Percentiles rank a stretch among this genome's conserved stretches.
phyloP scores from a whole-genome alignment of 441 rosid genomes.

The California macrophylla region DNA sequence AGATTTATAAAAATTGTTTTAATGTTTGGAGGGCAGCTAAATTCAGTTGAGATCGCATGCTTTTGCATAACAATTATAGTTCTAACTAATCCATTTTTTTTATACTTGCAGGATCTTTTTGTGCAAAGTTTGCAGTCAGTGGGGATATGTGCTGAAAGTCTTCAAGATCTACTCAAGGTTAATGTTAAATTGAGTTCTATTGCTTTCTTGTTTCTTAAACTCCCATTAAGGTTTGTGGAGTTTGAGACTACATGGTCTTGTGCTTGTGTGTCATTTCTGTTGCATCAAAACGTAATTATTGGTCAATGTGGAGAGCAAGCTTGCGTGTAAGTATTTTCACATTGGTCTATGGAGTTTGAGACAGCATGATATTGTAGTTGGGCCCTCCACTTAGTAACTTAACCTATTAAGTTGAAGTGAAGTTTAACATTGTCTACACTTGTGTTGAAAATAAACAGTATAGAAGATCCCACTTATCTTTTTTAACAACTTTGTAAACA shows the following conservation, averaged over 20 bases:
- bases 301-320: not conserved
- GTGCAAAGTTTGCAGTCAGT: slow-evolving; percentile 82
- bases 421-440: not conserved
- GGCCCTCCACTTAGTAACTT: not conserved
- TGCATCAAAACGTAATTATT: not conserved
- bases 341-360: not conserved
- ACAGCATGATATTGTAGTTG: not conserved
- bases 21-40: not conserved
- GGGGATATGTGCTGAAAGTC: slow-evolving; percentile 64
- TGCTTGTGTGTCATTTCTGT: not conserved
- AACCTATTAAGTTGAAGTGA: not conserved
- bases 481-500: slow-evolving; percentile 17
- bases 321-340: not conserved
- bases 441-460: not conserved
- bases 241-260: not conserved
- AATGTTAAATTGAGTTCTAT: not conserved
- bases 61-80: slow-evolving; percentile 3
- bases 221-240: not conserved
- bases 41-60: not conserved
- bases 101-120: slow-evolving; percentile 71
- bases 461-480: not conserved
- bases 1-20: not conserved
- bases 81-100: slow-evolving; percentile 16
- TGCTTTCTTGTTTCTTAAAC: not conserved
- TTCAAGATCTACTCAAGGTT: slow-evolving; percentile 86